Evolutionary conservation across 495 filamentous ascomycete species (phyloP), one percentile per base, ranked within the genome.

Genomic region (Entonaema liquescens): DNA sequence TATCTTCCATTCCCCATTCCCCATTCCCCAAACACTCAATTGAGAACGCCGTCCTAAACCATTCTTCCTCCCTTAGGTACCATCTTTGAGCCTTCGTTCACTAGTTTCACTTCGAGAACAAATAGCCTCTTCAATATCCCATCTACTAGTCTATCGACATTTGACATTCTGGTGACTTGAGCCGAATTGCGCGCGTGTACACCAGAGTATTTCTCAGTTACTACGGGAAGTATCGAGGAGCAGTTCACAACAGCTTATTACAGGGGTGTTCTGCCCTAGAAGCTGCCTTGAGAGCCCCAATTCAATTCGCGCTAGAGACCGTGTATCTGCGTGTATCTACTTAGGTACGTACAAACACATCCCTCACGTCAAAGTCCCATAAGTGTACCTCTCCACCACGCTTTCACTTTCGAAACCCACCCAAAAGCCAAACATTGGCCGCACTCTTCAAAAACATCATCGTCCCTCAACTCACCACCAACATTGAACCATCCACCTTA

Each of bases 401-500:
- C 70, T 52, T 60, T 33, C 62, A 13, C 59, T 64, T 40, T 52
- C 64, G 26, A 33, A 31, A 44, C 63, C 69, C 52, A 67, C 53
- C 54, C 63, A 59, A 69, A 71, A 67, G 38, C 74, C 67, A 77
- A 75, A 77, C 74, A 75, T 73, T 68, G 67, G 50, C 65, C 67
- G 11, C 49, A 60, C 64, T 65, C 42, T 50, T 73, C 64, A 72
- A 75, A 76, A 78, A 76, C 74, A 76, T 68, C 66, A 76, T 56
- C 35, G 42, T 47, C 35, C 70, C 62, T 49, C 62, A 17, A 29
- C 56, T 59, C 71, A 73, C 66, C 70, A 61, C 57, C 53, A 62
- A 73, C 35, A 50, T 56, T 17, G n/a, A 60, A 59, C 60, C 68
- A 68, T 29, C 50, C 23, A 56, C 25, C 38, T 59, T 31, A 56